phyloP scores from a whole-genome alignment of 768 basidiomycete genomes.

The Pulveroboletus sp. region DNA sequence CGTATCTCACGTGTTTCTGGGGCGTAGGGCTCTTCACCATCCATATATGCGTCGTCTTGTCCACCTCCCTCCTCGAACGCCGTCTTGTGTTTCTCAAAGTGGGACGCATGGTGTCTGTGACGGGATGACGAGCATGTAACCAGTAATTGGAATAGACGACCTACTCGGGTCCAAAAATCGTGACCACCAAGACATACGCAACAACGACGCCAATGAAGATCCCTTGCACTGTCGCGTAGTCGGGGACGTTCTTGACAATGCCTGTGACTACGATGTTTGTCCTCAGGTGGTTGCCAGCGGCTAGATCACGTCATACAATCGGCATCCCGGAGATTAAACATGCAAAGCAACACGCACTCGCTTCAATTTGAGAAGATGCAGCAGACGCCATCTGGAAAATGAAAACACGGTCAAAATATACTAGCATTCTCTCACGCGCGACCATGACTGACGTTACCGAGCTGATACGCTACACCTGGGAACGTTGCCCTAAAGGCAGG shows the following conservation, averaged over 20 bases:
- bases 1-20: constrained; percentile 11
- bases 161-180: constrained; percentile 74
- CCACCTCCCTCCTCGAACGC: constrained; percentile 77
- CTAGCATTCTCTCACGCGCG: no score
- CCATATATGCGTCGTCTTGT: constrained; percentile 43
- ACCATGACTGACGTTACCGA: constrained; percentile 52
- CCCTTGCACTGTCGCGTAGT: constrained; percentile 80
- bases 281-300: constrained; percentile 52
- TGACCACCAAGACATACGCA: constrained; percentile 70
- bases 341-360: constrained; percentile 12
- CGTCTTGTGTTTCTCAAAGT: constrained; percentile 79
- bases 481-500: constrained; percentile 87
- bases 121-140: neutral
- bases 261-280: constrained; percentile 46
- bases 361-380: constrained; percentile 56
- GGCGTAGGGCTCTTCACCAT: constrained; percentile 2
- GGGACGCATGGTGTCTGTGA: constrained; percentile 62
- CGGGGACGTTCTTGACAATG: constrained; percentile 38
- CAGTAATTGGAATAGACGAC: constrained; percentile 23
- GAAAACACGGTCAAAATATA: neutral
- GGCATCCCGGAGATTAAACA: neutral
- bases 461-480: constrained; percentile 80
- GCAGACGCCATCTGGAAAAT: constrained; percentile 55
- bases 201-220: constrained; percentile 83
- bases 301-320: constrained; percentile 25